Conservation (phyloP, 257 asterid genomes). For the Cinchona pubescens region DNA sequence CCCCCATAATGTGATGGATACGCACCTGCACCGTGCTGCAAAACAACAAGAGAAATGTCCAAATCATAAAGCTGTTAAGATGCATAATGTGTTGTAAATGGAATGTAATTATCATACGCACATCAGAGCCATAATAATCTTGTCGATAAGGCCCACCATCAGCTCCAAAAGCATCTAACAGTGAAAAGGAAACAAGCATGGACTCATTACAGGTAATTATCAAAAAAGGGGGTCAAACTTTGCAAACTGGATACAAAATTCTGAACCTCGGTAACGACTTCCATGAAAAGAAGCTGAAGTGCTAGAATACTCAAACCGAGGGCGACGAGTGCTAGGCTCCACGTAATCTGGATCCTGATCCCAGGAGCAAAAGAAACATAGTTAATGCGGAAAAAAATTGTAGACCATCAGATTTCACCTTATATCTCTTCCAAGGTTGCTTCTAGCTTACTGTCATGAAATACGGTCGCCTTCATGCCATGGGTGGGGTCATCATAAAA, state of each 20-base stretch:
- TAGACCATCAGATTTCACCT: neutral
- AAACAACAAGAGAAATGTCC: slow-evolving; percentile 17
- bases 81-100: neutral
- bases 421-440: neutral
- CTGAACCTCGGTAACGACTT: slow-evolving; percentile 39
- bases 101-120: slow-evolving; percentile 30
- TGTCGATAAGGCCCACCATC: slow-evolving; percentile 34
- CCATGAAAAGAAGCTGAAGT: slow-evolving; percentile 38
- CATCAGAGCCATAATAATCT: slow-evolving; percentile 46
- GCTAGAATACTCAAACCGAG: slow-evolving; percentile 44
- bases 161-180: slow-evolving; percentile 39
- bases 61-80: neutral
- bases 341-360: slow-evolving; percentile 45
- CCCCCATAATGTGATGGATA: slow-evolving; percentile 37
- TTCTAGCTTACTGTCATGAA: slow-evolving; percentile 43
- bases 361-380: slow-evolving; percentile 21
- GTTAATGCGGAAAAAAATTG: neutral
- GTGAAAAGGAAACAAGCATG: slow-evolving; percentile 8
- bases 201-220: neutral
- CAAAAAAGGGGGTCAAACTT: slow-evolving; percentile 18
- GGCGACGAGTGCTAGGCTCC: slow-evolving; percentile 49
- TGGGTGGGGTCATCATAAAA: slow-evolving; percentile 38
- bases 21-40: slow-evolving; percentile 41
- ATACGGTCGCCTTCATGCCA: slow-evolving; percentile 52
- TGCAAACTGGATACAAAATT: slow-evolving; percentile 11